Evolutionary conservation across 2,329 filamentous ascomycete genomes (phyloP), one percentile per base, ranked within the genome.

Genomic region (Stemphylium beticola): DNA sequence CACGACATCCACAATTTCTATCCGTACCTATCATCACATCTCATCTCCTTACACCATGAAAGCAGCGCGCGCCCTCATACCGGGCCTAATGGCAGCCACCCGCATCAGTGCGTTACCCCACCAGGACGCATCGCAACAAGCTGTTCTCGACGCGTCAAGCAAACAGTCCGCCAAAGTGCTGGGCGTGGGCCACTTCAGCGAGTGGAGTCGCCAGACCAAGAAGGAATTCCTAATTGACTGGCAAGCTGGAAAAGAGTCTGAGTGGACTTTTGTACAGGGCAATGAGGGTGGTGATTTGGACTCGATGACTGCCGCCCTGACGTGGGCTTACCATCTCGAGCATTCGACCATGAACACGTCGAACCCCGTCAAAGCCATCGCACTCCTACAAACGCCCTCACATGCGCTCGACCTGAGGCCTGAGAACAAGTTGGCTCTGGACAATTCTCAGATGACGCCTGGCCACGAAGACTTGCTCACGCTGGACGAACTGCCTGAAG

Each of bases 121-220:
- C 41, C 53, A 40, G n/a, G 58, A 55, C 39, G 43, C 57, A 29
- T 42, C 61, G 11, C 56, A 59, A 22, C 68, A 71, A 40, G 18
- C 40, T n/a, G 34, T 66, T 15, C 55, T 68, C 22, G 55, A 58
- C 49, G 52, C 53, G 36, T 40, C 54, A 3, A 32, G 48, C 15
- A 57, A 56, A 4, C 55, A 57, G 39, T 48, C 49, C 26, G 22
- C 41, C 44, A 63, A 58, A 46, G 45, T 49, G 9, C 44, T 65
- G 12, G 79, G 79, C 14, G 78, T 79, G 11, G 79, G 79, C 29
- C 78, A 81, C 67, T 80, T 81, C 66, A 79, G 76, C 65, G 77
- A 81, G 61, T 81, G 79, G 79, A 78, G 75, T 22, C 77, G 79
- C 32, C 74, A 72, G 10, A 79, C 73, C 15, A 81, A 81, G 68